A percentile compares a stretch with the other conserved stretches of the same genome.
phyloP scores from a whole-genome alignment of 768 basidiomycete species.

The Amanita jacksonii region DNA sequence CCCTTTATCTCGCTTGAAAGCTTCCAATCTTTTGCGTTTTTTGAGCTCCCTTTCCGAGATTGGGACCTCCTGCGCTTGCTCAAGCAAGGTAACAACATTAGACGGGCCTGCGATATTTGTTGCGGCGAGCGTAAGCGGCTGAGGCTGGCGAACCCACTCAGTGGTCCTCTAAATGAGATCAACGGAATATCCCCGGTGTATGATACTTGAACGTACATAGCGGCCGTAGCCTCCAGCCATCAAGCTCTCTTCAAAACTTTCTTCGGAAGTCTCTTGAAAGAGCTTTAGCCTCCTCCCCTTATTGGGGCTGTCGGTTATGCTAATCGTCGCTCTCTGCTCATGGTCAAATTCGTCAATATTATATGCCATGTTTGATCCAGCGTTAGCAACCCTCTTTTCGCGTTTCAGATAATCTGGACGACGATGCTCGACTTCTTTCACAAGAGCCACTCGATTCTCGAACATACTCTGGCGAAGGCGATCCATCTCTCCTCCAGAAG shows the following conservation, averaged over 20 bases:
- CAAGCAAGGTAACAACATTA: conserved; percentile 31
- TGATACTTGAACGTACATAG: conserved; percentile 42
- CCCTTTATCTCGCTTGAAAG: conserved; percentile 41
- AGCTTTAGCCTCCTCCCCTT: conserved; percentile 67
- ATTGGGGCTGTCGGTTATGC: conserved; percentile 58
- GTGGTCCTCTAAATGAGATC: conserved; percentile 34
- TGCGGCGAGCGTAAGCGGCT: conserved; percentile 34
- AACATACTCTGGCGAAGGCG: conserved; percentile 46
- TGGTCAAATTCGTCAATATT: conserved; percentile 24
- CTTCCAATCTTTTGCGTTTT: conserved; percentile 59
- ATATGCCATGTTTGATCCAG: conserved; percentile 28
- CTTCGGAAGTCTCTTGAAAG: conserved; percentile 76
- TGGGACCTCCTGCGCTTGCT: conserved; percentile 28
- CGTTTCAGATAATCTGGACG: conserved; percentile 69
- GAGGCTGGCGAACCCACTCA: conserved; percentile 51
- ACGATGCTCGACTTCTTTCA: conserved; percentile 48
- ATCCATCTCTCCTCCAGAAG: conserved; percentile 46
- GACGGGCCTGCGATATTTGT: conserved; percentile 33
- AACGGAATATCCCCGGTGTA: background rate
- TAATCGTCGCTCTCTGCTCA: conserved; percentile 29
- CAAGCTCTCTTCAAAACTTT: conserved; percentile 77
- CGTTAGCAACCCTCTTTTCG: conserved; percentile 36
- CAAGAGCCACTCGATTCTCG: conserved; percentile 38
- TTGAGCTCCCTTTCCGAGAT: conserved; percentile 52
- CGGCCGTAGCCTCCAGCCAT: conserved; percentile 76